Base-by-base conservation (phyloP, 345 rosid genomes). In the Citrus australasica region DNA sequence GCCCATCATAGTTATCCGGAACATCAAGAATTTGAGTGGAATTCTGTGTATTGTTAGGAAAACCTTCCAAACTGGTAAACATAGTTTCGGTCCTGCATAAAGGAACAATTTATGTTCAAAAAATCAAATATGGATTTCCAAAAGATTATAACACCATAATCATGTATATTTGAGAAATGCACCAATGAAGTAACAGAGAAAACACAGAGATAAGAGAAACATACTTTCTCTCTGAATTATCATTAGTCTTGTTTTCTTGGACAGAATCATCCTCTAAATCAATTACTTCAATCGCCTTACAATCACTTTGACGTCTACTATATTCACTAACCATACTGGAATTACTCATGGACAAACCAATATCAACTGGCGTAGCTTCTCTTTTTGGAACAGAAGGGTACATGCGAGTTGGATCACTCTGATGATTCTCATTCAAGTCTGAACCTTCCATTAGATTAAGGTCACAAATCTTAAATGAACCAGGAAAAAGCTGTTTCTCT, bases 391-490 rank as follows among this genome's bases (percentile, higher is more conserved):
- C 76, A 68, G 87, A 37, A 2, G 86, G 86, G 71, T 79, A 85
- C 25, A 83, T 63, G 51, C 76, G 76, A 81, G 81, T 64, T n/a
- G 83, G 84, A 74, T 83, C 91, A 65, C 78, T 74, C 63, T 85
- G 83, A 76, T 81, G 89, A 76, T 62, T 86, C 76, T 90, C 97
- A 80, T 84, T 84, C 24, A 82, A 71, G 79, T 94, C 94, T 19
- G 93, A 84, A 48, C 88, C 76, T 90, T 90, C 93, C 85, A 92
- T 90, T 78, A 94, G 92, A 82, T 96, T 96, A 80, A 96, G 92
- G 81, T 96, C 99, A 69, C 92, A 94, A 22, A 90, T 96, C 89
- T 92, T 96, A 83, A 91, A 94, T 71, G 97, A 87, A 86, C 90
- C 84, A 8, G 95, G 95, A 81, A 89, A 85, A 79, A 92, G 86